Base-by-base conservation (phyloP, 2,329 filamentous ascomycete genomes). In the Eurotiales sp. region DNA sequence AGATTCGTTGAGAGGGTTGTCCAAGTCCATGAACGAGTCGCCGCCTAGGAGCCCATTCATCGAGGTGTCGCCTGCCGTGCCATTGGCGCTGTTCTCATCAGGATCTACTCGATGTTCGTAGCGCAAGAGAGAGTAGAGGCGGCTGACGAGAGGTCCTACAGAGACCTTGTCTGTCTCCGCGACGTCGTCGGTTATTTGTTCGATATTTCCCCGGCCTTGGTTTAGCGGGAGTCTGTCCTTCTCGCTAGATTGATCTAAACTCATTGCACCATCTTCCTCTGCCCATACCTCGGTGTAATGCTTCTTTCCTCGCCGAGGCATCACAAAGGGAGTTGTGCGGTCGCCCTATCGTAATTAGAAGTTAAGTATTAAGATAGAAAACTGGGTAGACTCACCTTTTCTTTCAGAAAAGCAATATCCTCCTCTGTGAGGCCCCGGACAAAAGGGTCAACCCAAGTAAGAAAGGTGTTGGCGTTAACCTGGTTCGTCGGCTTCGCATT, bases 281-380 rank as follows among this genome's bases (percentile, higher is more conserved):
- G 90, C 87, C 93, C 93, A 99, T 8, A 92, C 78, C 54, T 97
- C 91, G 21, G 82, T 84, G 71, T 97, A 99, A 63, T 90, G 86
- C 60, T 85, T 85, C 67, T 88, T 87, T 41, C 90, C 91, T 19
- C 90, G 84, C 57, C 86, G 85, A 7, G 92, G 90, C 69, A 96
- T 90, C 32, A 91, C 76, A 61, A 96, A 97, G 1, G 92, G 89
- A 2, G 80, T 84, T 19, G 86, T 76, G 32, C 93, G 83, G 68
- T 99, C 91, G 52, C 91, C 90, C 61, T 80, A 10, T 42, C 56
- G 11, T 23, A 8, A 23, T 51, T 15, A 51, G 39, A 11, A 30
- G 12, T 50, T 59, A 37, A 58, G 55, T 53, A 37, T 27, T 23
- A 46, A 19, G 7, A 39, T 30, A 25, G 27, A 17, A 25, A 42